Evolutionary conservation across 495 filamentous ascomycete genomes (phyloP).

Genomic region (Extremus antarcticus): DNA sequence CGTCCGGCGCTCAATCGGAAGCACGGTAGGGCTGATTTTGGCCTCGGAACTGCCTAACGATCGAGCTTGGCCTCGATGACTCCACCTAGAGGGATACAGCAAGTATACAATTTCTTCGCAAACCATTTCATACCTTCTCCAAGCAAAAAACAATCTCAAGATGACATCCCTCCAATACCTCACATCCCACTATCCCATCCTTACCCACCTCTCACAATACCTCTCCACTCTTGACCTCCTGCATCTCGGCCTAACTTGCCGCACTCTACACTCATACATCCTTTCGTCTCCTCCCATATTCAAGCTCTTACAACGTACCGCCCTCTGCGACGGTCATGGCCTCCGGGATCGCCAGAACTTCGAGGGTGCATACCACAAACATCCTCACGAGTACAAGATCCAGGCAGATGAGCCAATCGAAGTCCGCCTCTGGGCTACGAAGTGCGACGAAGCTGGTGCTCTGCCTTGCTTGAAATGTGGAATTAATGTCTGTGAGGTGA

Average conservation of each 20-base stretch:
- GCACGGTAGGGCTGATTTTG: no score
- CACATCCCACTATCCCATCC: not conserved
- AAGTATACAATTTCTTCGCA: no score
- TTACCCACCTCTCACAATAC: not conserved
- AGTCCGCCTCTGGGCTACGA: conserved; percentile 1
- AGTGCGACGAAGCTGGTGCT: conserved; percentile 9
- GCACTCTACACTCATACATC: not conserved
- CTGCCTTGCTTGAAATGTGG: conserved; percentile 6
- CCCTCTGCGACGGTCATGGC: conserved; percentile 6
- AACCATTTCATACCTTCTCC: no score
- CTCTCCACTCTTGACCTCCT: conserved; percentile 4
- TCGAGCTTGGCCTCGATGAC: no score
- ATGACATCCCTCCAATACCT: not conserved
- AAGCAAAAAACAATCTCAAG: no score
- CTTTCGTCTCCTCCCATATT: not conserved
- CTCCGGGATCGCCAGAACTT: conserved; percentile 1
- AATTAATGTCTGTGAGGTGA: conserved; percentile 9
- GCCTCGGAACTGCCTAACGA: no score
- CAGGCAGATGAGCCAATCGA: conserved; percentile 4
- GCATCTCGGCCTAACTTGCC: not conserved
- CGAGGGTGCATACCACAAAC: not conserved
- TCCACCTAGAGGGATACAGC: no score
- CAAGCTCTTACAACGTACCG: not conserved
- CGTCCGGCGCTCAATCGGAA: no score
- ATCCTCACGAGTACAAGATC: no score